Conservation (phyloP, 345 rosid genomes). For the Salix purpurea region DNA sequence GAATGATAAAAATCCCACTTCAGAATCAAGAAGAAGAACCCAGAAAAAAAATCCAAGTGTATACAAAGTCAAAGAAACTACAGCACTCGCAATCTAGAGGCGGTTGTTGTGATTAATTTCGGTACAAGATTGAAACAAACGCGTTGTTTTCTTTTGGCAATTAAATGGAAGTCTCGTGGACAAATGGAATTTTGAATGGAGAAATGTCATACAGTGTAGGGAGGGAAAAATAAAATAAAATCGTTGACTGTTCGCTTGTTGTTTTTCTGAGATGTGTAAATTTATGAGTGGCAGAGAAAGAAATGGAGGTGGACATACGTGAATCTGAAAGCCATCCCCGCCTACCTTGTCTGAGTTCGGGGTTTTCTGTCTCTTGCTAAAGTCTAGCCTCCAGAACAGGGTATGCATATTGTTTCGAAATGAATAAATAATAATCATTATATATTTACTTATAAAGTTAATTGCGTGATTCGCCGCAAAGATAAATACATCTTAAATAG, state of each 20-base stretch:
- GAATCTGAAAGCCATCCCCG: slow-evolving; percentile 7
- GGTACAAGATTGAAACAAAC: background rate
- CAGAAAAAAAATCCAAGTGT: background rate
- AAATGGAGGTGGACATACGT: background rate
- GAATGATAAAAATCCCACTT: background rate
- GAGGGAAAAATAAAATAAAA: background rate
- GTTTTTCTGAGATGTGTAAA: background rate
- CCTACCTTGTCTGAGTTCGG: slow-evolving; percentile 28
- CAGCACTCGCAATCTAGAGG: background rate
- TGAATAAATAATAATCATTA: too few species aligned
- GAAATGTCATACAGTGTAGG: background rate
- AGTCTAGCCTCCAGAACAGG: background rate
- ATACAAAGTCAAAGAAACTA: slow-evolving; percentile 4
- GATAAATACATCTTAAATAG: too few species aligned
- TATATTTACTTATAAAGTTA: too few species aligned
- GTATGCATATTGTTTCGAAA: too few species aligned
- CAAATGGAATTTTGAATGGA: slow-evolving; percentile 2
- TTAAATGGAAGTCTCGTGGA: slow-evolving; percentile 21
- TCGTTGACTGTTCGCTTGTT: slow-evolving; percentile 19
- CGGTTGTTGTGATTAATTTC: background rate
- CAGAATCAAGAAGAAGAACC: background rate
- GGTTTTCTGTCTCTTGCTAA: slow-evolving; percentile 7
- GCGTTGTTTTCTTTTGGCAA: background rate
- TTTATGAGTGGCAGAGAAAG: background rate
- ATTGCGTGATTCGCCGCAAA: too few species aligned